A percentile compares a stretch with the other conserved stretches of the same genome.
Evolutionary conservation across 768 basidiomycete genomes (phyloP).

Genomic region (Suillus sp.): DNA sequence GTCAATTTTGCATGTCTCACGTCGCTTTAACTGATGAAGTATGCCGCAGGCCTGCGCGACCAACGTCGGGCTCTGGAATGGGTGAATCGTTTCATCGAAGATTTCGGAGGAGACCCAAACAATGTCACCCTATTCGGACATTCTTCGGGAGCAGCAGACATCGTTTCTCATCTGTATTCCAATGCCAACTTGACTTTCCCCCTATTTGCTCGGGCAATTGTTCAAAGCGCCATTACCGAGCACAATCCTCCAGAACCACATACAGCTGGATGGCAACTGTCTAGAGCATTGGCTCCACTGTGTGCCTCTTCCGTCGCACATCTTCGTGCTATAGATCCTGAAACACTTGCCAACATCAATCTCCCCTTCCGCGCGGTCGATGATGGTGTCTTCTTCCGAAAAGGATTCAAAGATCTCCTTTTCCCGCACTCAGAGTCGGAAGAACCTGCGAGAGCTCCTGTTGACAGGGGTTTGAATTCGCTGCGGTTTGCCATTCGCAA

Average conservation of each 20-base stretch:
- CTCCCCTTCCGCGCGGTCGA: slow-evolving; percentile 60
- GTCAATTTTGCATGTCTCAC: slow-evolving; percentile 21
- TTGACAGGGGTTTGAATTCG: slow-evolving; percentile 21
- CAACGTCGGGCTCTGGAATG: slow-evolving; percentile 66
- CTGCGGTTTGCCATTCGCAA: slow-evolving; percentile 30
- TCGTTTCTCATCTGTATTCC: slow-evolving; percentile 66
- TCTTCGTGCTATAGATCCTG: slow-evolving; percentile 58
- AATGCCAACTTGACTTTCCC: slow-evolving; percentile 57
- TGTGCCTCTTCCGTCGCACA: slow-evolving; percentile 58
- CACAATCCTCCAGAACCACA: slow-evolving; percentile 59
- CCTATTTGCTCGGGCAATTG: slow-evolving; percentile 71
- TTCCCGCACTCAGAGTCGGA: slow-evolving; percentile 32
- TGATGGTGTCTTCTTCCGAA: slow-evolving; percentile 68
- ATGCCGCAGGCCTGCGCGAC: slow-evolving; percentile 56
- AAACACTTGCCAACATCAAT: slow-evolving; percentile 55
- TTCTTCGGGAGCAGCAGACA: slow-evolving; percentile 50
- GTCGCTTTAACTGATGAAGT: slow-evolving; percentile 14
- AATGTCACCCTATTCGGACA: slow-evolving; percentile 46
- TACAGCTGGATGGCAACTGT: slow-evolving; percentile 67
- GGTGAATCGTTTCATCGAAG: slow-evolving; percentile 57
- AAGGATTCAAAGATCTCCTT: slow-evolving; percentile 56
- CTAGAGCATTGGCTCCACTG: slow-evolving; percentile 60
- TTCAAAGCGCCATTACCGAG: slow-evolving; percentile 73
- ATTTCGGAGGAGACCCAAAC: slow-evolving; percentile 68
- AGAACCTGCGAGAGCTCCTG: slow-evolving; percentile 18